Base-by-base conservation (phyloP, 495 filamentous ascomycete species). In the Mytilinidion resinicola region DNA sequence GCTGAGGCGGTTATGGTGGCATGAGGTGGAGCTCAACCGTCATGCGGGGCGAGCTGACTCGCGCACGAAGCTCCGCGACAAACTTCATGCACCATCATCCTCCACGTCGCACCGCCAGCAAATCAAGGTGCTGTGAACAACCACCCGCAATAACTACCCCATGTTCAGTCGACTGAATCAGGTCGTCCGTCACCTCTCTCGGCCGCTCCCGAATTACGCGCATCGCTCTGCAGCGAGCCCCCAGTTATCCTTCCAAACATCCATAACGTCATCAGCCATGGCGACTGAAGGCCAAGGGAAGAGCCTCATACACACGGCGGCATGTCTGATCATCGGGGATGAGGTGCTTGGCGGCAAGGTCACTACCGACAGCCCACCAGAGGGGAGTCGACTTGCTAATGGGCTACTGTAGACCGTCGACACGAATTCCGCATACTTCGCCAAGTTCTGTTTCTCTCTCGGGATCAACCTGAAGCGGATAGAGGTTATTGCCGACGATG, bases 261-360 rank as follows among this genome's bases (percentile, higher is more conserved):
- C 49, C 15, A 59, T 61, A 50, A 51, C 63, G 55, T 65, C 63
- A 61, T 61, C 63, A 15, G 38, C 56, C 25, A 70, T 77, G 57
- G 74, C 60, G 30, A 51, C 34, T 36, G 46, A 75, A 12, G 69
- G 75, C 33, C 72, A 78, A 56, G 77, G 76, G 51, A 80, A 79
- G 63, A 78, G 77, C 49, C 82, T 78, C 56, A 93, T 96, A 57
- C 83, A 90, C 67, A 96, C 92, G 49, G 93, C 93, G 33, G 93
- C 88, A 57, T 96, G 90, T 68, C 74, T 98, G 47, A 90, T 98
- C 61, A 98, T 98, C 63, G 93, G 93, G 19, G 92, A 98, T 73
- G 93, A 98, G 69, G 89, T 98, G 4, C 79, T 98, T 3, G 90
- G 89, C n/a, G 93, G 93, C 60, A 98, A 98, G 86, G 92, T 89